A percentile compares a stretch with the other conserved stretches of the same genome.
phyloP scores from a whole-genome alignment of 2,329 filamentous ascomycete species.

The Acephala macrosclerotiorum region DNA sequence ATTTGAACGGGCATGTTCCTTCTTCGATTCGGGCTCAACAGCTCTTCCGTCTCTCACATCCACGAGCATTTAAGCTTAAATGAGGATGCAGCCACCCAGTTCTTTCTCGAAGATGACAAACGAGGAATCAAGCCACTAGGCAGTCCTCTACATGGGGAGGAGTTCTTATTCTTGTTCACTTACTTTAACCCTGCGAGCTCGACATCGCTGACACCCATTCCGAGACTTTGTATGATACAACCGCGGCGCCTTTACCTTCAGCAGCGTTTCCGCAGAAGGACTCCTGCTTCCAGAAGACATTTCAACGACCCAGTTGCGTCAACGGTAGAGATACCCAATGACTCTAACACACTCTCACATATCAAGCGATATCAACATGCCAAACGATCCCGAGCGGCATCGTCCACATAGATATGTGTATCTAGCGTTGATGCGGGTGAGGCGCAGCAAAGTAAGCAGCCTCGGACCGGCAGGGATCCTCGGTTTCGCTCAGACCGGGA shows the following conservation, averaged over 20 bases:
- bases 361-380: constrained; percentile 6
- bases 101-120: not conserved
- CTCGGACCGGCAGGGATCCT: constrained; percentile 8
- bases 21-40: not conserved
- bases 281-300: constrained; percentile 2
- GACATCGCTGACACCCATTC: constrained; percentile 43
- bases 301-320: not conserved
- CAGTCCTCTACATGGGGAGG: not conserved
- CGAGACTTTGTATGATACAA: constrained; percentile 46
- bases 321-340: not conserved
- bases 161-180: constrained; percentile 8
- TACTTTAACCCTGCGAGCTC: constrained; percentile 44
- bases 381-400: not conserved
- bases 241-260: constrained; percentile 29
- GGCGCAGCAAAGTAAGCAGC: not conserved
- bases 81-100: not conserved
- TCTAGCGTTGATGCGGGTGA: not conserved
- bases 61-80: constrained; percentile 7
- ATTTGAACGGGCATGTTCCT: not conserved
- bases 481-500: constrained; percentile 20
- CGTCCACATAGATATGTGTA: not conserved
- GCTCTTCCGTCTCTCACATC: not conserved
- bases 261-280: not conserved
- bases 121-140: not conserved
- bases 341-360: not conserved